Evolutionary conservation across 495 filamentous ascomycete species (phyloP), one percentile per base, ranked within the genome.

Genomic region (Neurospora terricola): DNA sequence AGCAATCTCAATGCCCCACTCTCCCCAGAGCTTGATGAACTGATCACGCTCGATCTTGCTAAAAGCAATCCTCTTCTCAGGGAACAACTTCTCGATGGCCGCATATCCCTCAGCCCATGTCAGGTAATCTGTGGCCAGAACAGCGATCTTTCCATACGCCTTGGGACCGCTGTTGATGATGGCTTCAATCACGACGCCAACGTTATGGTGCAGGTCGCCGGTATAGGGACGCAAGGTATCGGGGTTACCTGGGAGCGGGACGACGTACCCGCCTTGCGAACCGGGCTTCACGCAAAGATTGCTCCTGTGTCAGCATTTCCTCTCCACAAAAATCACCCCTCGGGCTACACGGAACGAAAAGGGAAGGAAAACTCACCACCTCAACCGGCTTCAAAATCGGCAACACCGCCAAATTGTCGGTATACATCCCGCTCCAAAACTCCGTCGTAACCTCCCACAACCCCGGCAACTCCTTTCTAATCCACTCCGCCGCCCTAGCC

Each of bases 401-500:
- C 5, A 76, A 43, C 5, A 5, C 5, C 7, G 42, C 72, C 36
- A 76, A 40, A 37, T 74, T 76, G 2, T 16, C 14, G 10, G 72
- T 23, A 69, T 76, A 76, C n/a, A 54, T 71, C 5, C 75, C 71
- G 10, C 40, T 43, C 38, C 70, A 72, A 45, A 76, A 72, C 66
- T 72, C 37, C 14, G 70, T 76, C 72, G 72, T 76, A 43, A 54
- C 72, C 9, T 40, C 43, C 70, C 48, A 59, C 43, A 76, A 68
- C 18, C 66, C 70, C 14, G 72, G 75, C 36, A 45, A 16, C 34
- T 34, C 34, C 34, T 34, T 34, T 34, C 34, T 27, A n/a, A 76
- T 72, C 72, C 72, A 72, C 12, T 42, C 68, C 21, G 72, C 45
- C 16, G 59, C 75, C 7, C 16, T 21, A 9, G 69, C 42, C 70